A percentile compares a stretch with the other conserved stretches of the same genome.
Evolutionary conservation across 495 filamentous ascomycete species (phyloP).

Genomic region (Neurospora tetrasperma): DNA sequence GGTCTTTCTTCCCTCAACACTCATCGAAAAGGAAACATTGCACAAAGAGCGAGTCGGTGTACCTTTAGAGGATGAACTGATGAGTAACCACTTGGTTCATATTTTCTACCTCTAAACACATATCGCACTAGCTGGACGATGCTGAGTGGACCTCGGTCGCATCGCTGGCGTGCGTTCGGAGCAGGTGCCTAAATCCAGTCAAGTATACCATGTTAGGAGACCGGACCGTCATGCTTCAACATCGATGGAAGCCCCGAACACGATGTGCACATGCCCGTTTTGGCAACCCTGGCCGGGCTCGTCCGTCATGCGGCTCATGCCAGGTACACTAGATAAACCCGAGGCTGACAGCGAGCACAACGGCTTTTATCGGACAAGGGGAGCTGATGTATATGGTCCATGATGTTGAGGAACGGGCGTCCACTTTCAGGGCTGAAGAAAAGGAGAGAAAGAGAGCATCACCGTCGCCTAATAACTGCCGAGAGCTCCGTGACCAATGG

Average conservation of each 20-base stretch:
- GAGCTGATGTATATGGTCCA: background rate
- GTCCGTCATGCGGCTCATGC: background rate
- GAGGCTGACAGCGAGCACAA: background rate
- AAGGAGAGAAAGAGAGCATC: background rate
- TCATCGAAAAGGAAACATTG: background rate
- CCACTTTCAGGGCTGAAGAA: background rate
- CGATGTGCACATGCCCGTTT: background rate
- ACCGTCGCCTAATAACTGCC: background rate
- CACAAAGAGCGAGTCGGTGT: background rate
- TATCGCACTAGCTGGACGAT: background rate
- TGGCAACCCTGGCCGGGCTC: background rate
- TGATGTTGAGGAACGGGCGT: background rate
- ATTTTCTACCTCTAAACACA: background rate
- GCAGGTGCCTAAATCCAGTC: background rate
- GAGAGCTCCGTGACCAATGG: background rate
- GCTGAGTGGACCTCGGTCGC: background rate
- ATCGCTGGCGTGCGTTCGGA: background rate
- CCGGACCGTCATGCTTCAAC: background rate
- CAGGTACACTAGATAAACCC: background rate
- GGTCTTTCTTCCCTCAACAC: background rate
- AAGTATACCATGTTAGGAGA: background rate
- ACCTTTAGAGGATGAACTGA: background rate
- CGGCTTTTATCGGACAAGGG: background rate
- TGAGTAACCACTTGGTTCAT: background rate
- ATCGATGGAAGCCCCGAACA: background rate